Evolutionary conservation across 805 yeast genomes (phyloP).

Genomic region (Dipodascopsis tothii): DNA sequence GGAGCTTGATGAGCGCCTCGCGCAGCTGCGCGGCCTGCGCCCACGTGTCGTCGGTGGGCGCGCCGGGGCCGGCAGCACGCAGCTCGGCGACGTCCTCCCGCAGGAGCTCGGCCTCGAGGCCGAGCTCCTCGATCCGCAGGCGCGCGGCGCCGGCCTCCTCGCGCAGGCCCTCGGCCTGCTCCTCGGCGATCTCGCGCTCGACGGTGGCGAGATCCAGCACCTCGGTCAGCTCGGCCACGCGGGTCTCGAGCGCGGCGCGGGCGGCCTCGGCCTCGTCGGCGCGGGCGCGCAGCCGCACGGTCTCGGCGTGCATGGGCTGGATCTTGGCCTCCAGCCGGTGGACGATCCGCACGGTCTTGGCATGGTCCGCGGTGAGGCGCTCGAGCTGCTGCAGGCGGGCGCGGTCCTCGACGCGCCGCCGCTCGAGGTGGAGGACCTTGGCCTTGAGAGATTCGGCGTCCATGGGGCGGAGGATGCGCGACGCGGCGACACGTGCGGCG

Average conservation of each 20-base stretch:
- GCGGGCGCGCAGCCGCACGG: constrained; percentile 22
- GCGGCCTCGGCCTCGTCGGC: constrained; percentile 19
- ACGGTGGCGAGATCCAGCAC: constrained; percentile 30
- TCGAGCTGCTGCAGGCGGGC: constrained; percentile 17
- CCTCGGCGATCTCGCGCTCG: constrained; percentile 35
- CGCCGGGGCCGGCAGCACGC: constrained; percentile 2
- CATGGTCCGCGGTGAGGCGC: constrained; percentile 22
- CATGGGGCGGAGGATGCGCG: background rate
- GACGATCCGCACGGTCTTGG: constrained; percentile 25
- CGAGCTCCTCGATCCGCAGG: constrained; percentile 21
- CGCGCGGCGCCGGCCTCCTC: constrained; percentile 24
- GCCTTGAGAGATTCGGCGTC: constrained; percentile 6
- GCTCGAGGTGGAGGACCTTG: constrained; percentile 13
- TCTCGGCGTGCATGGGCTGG: constrained; percentile 29
- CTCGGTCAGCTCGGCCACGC: constrained; percentile 23
- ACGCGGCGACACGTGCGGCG: too few relatives aligned
- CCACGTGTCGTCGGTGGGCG: constrained; percentile 8
- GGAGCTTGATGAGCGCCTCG: constrained; percentile 36
- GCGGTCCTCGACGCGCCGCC: constrained; percentile 27
- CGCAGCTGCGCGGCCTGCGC: constrained; percentile 39
- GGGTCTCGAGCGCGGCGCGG: constrained; percentile 19
- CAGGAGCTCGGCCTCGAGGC: constrained; percentile 27
- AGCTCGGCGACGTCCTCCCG: constrained; percentile 25
- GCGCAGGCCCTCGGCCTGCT: constrained; percentile 25
- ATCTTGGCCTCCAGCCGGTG: constrained; percentile 29